Evolutionary conservation across 2,329 filamentous ascomycete genomes (phyloP).

Genomic region (Verticillium zaregamsianum): DNA sequence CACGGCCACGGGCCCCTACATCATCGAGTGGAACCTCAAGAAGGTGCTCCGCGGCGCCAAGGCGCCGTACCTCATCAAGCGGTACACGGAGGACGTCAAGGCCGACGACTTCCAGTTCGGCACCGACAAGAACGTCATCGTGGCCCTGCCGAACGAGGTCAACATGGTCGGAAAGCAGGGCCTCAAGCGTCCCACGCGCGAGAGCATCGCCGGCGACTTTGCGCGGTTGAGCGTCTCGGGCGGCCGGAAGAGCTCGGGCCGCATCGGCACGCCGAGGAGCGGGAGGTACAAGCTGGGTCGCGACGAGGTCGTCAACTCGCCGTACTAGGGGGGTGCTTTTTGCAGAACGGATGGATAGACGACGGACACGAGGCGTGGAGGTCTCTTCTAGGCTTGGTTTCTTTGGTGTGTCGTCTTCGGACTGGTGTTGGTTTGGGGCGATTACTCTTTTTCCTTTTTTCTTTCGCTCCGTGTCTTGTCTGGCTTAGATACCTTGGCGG

Average conservation of each 20-base stretch:
- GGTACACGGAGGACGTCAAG: conserved; percentile 92
- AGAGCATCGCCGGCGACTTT: conserved; percentile 76
- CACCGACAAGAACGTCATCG: conserved; percentile 96
- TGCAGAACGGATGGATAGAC: background rate
- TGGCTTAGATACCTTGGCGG: conserved; percentile 3
- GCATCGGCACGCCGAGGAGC: conserved; percentile 49
- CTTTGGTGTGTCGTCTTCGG: background rate
- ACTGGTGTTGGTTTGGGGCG: background rate
- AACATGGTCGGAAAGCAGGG: conserved; percentile 91
- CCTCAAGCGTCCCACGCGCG: conserved; percentile 81
- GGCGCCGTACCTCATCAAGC: conserved; percentile 93
- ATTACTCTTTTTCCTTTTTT: background rate
- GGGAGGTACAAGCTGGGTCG: conserved; percentile 69
- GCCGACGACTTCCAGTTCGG: conserved; percentile 98
- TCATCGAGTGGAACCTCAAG: conserved; percentile 93
- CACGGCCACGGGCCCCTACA: conserved; percentile 92
- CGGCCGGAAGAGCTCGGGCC: conserved; percentile 44
- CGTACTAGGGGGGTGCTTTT: conserved; percentile 37
- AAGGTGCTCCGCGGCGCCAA: conserved; percentile 78
- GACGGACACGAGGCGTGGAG: background rate
- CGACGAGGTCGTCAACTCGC: conserved; percentile 78
- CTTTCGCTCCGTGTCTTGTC: background rate
- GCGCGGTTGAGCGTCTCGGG: conserved; percentile 34
- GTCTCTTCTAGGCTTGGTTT: conserved; percentile 1
- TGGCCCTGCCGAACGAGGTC: conserved; percentile 93